phyloP scores from a whole-genome alignment of 305 asterid species.

The Fraxinus latifolia region DNA sequence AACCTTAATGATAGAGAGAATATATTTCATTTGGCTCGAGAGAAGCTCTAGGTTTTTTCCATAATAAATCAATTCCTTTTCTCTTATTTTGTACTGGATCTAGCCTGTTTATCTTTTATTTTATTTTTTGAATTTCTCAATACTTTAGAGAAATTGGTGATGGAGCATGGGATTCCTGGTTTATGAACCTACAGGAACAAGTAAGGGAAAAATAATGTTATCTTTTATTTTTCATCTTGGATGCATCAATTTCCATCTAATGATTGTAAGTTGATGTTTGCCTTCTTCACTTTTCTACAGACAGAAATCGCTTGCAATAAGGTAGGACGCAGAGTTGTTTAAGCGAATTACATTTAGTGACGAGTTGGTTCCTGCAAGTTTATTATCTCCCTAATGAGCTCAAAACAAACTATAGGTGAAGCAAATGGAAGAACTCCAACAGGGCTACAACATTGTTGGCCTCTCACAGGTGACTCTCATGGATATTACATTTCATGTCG shows the following conservation, averaged over 20 bases:
- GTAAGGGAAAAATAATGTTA: constrained; percentile 29
- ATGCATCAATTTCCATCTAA: not conserved
- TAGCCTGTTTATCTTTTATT: not conserved
- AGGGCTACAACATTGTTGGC: constrained; percentile 90
- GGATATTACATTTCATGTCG: not conserved
- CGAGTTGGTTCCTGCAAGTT: constrained; percentile 4
- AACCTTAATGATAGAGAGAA: not conserved
- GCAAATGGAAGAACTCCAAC: constrained; percentile 71
- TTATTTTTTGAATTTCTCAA: constrained; percentile 6
- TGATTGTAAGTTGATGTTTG: constrained; percentile 27
- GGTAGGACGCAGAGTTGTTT: constrained; percentile 47
- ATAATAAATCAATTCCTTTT: not conserved
- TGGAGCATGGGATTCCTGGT: constrained; percentile 98
- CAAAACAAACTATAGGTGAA: constrained; percentile 59
- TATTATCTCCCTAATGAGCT: constrained; percentile 17
- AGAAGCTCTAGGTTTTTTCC: not conserved
- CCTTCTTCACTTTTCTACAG: constrained; percentile 46
- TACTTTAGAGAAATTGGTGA: constrained; percentile 71
- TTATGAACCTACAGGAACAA: constrained; percentile 75
- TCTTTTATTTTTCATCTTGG: constrained; percentile 8
- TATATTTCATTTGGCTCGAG: not conserved
- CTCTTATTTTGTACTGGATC: not conserved
- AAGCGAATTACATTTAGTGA: not conserved
- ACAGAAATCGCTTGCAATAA: constrained; percentile 70
- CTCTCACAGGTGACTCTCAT: constrained; percentile 76